A percentile compares a stretch with the other conserved stretches of the same genome.
phyloP scores from a whole-genome alignment of 192 early-diverging fungal genomes.

The Martensiomyces pterosporus region DNA sequence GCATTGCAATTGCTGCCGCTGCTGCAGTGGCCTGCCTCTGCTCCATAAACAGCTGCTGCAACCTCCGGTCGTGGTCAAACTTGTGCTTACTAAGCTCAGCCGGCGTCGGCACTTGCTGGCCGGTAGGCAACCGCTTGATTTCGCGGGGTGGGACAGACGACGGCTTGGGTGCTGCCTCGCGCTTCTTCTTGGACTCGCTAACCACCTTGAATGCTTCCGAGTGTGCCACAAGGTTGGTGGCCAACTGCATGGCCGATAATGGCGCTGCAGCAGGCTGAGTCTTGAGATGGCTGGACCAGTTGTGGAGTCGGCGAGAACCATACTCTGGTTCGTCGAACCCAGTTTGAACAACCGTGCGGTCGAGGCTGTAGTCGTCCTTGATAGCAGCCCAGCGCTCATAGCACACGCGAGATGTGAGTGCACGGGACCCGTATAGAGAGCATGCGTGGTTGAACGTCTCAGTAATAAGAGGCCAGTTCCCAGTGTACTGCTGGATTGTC shows the following conservation, averaged over 20 bases:
- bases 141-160: conserved; percentile 35
- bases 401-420: conserved; percentile 26
- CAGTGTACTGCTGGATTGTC: conserved; percentile 39
- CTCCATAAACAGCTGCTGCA: conserved; percentile 41
- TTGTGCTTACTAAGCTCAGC: conserved; percentile 38
- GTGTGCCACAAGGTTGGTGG: conserved; percentile 28
- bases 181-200: conserved; percentile 39
- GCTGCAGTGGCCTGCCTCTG: conserved; percentile 42
- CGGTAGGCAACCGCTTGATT: conserved; percentile 27
- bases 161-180: conserved; percentile 20
- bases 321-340: conserved; percentile 47
- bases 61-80: conserved; percentile 35
- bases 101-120: conserved; percentile 41
- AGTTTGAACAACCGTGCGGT: conserved; percentile 29
- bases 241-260: conserved; percentile 39
- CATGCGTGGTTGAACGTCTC: conserved; percentile 41
- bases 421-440: conserved; percentile 28
- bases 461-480: conserved; percentile 44
- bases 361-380: conserved; percentile 40
- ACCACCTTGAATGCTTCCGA: conserved; percentile 24
- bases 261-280: conserved; percentile 15
- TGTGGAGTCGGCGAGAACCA: conserved; percentile 19
- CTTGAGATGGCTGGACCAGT: conserved; percentile 23
- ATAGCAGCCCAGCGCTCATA: conserved; percentile 42
- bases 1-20: conserved; percentile 33